phyloP scores from a whole-genome alignment of 208 protist genomes.

The Trypanosoma avium region DNA sequence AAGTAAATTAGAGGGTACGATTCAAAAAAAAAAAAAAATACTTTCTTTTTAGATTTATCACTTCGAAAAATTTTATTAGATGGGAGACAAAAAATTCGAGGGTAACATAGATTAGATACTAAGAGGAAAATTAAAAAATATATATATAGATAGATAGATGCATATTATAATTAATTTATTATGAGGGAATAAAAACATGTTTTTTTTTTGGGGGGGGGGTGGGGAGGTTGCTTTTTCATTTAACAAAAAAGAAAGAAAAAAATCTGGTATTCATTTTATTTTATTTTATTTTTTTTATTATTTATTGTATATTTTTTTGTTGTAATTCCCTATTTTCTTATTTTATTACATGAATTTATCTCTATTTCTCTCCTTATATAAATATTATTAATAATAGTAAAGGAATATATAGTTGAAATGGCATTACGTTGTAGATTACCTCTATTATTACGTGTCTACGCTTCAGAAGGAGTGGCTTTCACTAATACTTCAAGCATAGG shows the following conservation, averaged over 20 bases:
- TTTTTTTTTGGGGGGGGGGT: no score
- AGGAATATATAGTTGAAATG: not conserved
- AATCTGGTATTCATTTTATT: not conserved
- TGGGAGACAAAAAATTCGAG: not conserved
- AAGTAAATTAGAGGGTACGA: no score
- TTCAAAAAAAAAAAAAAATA: no score
- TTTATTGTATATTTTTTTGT: constrained; percentile 1
- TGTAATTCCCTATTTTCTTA: not conserved
- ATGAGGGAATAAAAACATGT: no score
- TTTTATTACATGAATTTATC: no score
- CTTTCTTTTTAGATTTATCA: no score
- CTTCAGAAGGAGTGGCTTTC: not conserved
- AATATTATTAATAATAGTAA: constrained; percentile 2
- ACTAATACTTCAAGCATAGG: not conserved
- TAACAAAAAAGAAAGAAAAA: no score
- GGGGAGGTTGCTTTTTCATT: no score
- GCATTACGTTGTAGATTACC: not conserved
- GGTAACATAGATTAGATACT: constrained; percentile 1
- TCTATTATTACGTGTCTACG: not conserved
- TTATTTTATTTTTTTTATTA: constrained; percentile 11
- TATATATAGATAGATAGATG: constrained; percentile 5
- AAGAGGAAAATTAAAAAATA: not conserved
- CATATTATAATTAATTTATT: not conserved
- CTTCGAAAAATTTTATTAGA: no score
- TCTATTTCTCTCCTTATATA: not conserved